Evolutionary conservation across 768 basidiomycete genomes (phyloP), one percentile per base, ranked within the genome.

Genomic region (Rhodotorula babjevae): DNA sequence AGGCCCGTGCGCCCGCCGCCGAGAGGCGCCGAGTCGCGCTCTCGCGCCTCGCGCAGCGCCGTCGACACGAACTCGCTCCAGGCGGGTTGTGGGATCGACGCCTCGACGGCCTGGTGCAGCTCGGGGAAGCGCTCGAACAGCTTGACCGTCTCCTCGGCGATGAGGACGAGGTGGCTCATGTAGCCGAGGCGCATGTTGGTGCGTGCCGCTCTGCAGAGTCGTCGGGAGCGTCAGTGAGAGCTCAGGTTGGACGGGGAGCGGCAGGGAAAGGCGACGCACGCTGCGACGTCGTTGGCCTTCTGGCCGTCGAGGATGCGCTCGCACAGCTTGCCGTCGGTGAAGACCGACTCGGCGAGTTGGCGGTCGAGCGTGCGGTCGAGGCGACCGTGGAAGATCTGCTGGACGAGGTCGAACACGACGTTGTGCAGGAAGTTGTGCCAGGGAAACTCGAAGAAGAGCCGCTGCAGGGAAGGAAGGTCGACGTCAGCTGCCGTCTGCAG

Each of bases 351-450:
- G 31, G 89, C 88, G 46, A 98, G 85, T 75, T 93, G 89, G 68
- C 91, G 87, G 78, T 96, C 96, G 63, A 87, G 84, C 8, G 91
- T 89, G n/a, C 84, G 84, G 58, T 93, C 90, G 31, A 93, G 85
- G 36, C 88, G 87, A 23, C 93, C 94, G 3, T 91, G 94, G 67
- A 99, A 85, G 58, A 98, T 89, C 80, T 98, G 96, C 79, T 98
- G 96, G 2, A 98, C 84, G 69, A 96, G 84, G 80, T 99, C 96
- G 79, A 98, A 98, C 27, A 96, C 92, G 44, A 93, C 89, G 78
- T 91, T 93, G 80, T 99, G 96, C 44, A 98, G 82, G 80, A 98
- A 98, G 80, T 98, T 97, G 82, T 99, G 97, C 89, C 91, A 92
- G 1, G 94, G 93, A 78, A 89, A 96, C 71, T 90, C 89, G 80